phyloP scores from a whole-genome alignment of 208 protist genomes.

The Trypanosoma rangeli region DNA sequence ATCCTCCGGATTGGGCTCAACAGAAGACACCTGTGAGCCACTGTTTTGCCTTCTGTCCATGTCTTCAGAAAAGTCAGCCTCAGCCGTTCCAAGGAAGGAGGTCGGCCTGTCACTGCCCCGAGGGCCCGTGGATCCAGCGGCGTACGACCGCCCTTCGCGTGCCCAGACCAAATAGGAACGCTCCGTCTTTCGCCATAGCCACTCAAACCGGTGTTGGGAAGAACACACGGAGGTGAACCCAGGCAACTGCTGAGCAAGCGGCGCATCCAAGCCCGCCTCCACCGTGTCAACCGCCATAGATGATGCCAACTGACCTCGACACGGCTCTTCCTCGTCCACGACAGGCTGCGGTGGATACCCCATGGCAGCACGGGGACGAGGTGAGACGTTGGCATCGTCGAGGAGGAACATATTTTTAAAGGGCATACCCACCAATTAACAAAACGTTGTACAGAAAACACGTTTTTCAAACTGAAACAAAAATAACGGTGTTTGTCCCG shows the following conservation, averaged over 20 bases:
- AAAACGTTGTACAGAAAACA: background rate
- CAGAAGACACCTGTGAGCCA: background rate
- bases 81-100: background rate
- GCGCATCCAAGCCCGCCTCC: background rate
- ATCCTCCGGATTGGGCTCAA: constrained; percentile 7
- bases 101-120: background rate
- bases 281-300: background rate
- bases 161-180: background rate
- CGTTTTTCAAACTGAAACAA: background rate
- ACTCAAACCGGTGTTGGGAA: background rate
- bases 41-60: background rate
- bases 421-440: background rate
- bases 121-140: background rate
- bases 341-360: background rate
- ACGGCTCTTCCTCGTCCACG: background rate
- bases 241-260: background rate
- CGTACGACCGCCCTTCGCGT: background rate
- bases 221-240: background rate
- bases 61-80: background rate
- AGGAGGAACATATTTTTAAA: background rate
- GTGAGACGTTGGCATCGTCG: background rate
- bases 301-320: background rate
- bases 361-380: background rate
- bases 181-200: background rate
- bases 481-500: background rate